A percentile compares a stretch with the other conserved stretches of the same genome.
Conservation (phyloP, 1,284 basidiomycete genomes). For the Leccinum solheimii region DNA sequence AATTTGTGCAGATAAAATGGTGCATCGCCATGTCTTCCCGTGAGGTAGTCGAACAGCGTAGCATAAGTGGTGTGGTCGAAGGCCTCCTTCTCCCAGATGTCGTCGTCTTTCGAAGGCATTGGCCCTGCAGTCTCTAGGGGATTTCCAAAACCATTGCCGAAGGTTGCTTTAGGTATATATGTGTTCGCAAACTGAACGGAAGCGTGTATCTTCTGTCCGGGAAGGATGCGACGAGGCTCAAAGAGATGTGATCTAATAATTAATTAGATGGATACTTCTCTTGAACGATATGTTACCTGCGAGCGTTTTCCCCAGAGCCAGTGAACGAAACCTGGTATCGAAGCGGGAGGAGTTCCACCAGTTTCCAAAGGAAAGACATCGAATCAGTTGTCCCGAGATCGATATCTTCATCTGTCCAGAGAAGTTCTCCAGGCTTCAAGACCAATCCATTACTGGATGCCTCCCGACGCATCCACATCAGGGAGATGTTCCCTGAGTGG, state of each 20-base stretch:
- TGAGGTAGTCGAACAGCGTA: conserved; percentile 13
- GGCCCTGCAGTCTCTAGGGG: conserved; percentile 15
- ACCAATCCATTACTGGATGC: conserved; percentile 9
- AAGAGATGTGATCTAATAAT: conserved; percentile 11
- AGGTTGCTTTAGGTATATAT: conserved; percentile 13
- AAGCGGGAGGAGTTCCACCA: conserved; percentile 25
- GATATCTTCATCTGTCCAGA: conserved; percentile 17
- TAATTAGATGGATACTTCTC: neutral
- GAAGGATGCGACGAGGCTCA: conserved; percentile 18
- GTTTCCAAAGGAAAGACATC: conserved; percentile 18
- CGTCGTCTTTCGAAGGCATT: conserved; percentile 11
- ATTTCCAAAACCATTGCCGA: conserved; percentile 15
- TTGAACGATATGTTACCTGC: conserved; percentile 1
- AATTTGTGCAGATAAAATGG: conserved; percentile 15
- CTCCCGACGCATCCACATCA: conserved; percentile 26
- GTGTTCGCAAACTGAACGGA: conserved; percentile 17
- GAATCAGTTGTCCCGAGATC: conserved; percentile 22
- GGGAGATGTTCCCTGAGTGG: conserved; percentile 22
- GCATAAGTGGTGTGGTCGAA: conserved; percentile 9
- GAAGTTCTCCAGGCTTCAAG: conserved; percentile 18
- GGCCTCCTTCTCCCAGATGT: conserved; percentile 17
- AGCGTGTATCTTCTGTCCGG: conserved; percentile 23
- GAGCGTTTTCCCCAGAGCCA: conserved; percentile 9
- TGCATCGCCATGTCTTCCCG: conserved; percentile 10
- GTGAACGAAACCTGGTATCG: conserved; percentile 18